Percentiles rank a stretch among this genome's conserved stretches.
These are phyloP conservation scores for Metschnikowia dekortorum DNA, from an alignment of 805 yeast species.

Conservation along the genomic window DNA sequence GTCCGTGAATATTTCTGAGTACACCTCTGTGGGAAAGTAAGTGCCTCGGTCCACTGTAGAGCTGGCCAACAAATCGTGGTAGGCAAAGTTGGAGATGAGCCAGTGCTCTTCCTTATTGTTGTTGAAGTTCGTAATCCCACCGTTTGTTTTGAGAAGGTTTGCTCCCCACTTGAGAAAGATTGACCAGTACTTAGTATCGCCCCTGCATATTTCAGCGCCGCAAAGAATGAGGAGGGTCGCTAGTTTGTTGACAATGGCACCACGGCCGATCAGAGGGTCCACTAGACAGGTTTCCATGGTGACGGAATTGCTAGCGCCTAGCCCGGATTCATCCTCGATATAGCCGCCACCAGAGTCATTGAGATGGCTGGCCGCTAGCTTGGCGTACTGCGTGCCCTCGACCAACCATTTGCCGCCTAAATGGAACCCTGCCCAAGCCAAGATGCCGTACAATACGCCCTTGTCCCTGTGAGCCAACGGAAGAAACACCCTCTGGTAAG, in stretches of 20 bases:
- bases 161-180: conserved; percentile 63
- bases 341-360: conserved; percentile 7
- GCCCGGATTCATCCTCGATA: neutral
- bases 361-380: conserved; percentile 43
- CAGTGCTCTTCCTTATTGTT: conserved; percentile 60
- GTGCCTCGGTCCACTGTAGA: conserved; percentile 58
- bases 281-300: neutral
- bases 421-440: conserved; percentile 56
- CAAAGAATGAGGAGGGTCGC: conserved; percentile 66
- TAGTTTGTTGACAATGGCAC: conserved; percentile 41
- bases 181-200: conserved; percentile 77
- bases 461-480: conserved; percentile 52
- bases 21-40: conserved; percentile 59
- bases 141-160: conserved; percentile 52
- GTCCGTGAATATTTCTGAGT: conserved; percentile 47
- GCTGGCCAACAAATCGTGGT: conserved; percentile 71
- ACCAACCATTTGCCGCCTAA: conserved; percentile 41
- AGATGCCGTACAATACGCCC: conserved; percentile 48
- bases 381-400: conserved; percentile 47
- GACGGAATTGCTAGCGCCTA: neutral
- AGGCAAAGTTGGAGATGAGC: conserved; percentile 73
- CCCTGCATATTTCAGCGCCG: conserved; percentile 80
- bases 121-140: conserved; percentile 55
- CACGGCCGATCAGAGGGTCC: conserved; percentile 19
- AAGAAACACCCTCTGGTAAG: conserved; percentile 47